Conservation (phyloP, 2,329 filamentous ascomycete genomes). For the Botrytis fragariae region DNA sequence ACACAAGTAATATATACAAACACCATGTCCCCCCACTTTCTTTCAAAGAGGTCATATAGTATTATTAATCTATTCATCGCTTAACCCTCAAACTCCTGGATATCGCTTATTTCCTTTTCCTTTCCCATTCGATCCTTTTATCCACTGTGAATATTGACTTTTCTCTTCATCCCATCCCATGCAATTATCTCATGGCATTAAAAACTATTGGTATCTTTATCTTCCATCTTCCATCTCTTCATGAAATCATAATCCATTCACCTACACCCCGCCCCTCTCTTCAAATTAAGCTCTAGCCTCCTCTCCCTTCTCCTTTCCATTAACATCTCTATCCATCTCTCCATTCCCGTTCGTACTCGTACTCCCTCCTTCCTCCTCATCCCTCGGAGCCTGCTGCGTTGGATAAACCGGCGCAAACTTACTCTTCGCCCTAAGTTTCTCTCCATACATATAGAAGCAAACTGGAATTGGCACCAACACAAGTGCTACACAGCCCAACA, state of each 20-base stretch:
- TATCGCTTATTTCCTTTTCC: not conserved
- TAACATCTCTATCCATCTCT: slow-evolving; percentile 25
- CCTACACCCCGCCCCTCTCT: no score
- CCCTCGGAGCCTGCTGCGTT: not conserved
- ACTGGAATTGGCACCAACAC: slow-evolving; percentile 61
- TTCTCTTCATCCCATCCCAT: not conserved
- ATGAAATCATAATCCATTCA: not conserved
- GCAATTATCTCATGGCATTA: not conserved
- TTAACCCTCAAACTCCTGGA: not conserved
- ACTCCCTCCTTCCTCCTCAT: not conserved
- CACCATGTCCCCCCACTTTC: no score
- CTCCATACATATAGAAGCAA: slow-evolving; percentile 60
- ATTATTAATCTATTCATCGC: not conserved
- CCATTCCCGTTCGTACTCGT: slow-evolving; percentile 15
- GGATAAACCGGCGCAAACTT: slow-evolving; percentile 45
- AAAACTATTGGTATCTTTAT: not conserved
- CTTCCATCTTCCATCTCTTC: not conserved
- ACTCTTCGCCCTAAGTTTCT: slow-evolving; percentile 54
- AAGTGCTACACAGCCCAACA: slow-evolving; percentile 59
- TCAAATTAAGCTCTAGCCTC: not conserved
- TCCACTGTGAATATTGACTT: not conserved
- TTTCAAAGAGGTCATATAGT: no score
- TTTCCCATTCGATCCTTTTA: not conserved
- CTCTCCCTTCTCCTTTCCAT: not conserved
- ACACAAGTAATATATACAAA: not conserved